Conservation (phyloP, 768 basidiomycete genomes). For the Exsudoporus frostii region DNA sequence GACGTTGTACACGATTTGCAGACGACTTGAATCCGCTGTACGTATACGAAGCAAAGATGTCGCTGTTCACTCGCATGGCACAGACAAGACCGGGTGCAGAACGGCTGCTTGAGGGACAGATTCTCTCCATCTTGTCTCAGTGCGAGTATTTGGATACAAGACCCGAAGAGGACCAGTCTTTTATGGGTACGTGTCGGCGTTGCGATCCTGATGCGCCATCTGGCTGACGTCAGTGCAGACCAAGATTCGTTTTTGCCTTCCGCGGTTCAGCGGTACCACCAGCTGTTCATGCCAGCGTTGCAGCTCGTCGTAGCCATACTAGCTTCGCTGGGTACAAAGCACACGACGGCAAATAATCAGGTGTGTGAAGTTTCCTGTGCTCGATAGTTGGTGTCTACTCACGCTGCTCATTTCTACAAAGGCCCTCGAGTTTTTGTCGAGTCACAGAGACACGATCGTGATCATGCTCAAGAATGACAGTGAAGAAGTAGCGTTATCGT, state of each 20-base stretch:
- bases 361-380: slow-evolving; percentile 32
- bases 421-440: slow-evolving; percentile 70
- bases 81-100: slow-evolving; percentile 85
- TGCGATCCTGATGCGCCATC: not conserved
- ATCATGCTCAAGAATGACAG: slow-evolving; percentile 77
- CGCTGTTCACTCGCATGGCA: slow-evolving; percentile 79
- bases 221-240: slow-evolving; percentile 42
- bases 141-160: slow-evolving; percentile 87
- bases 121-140: slow-evolving; percentile 70
- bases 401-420: not conserved
- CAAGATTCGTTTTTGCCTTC: slow-evolving; percentile 85
- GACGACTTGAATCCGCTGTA: slow-evolving; percentile 90
- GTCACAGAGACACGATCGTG: slow-evolving; percentile 79
- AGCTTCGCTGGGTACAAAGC: slow-evolving; percentile 69
- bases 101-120: slow-evolving; percentile 71
- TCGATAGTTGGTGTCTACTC: not conserved
- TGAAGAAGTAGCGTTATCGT: slow-evolving; percentile 55
- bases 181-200: slow-evolving; percentile 56
- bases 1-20: slow-evolving; percentile 26
- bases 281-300: slow-evolving; percentile 81
- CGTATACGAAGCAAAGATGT: slow-evolving; percentile 94
- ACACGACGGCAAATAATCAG: slow-evolving; percentile 67
- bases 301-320: slow-evolving; percentile 78
- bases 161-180: slow-evolving; percentile 78
- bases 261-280: slow-evolving; percentile 86